phyloP scores from a whole-genome alignment of 2,329 filamentous ascomycete genomes.

The Trichoderma sp. region DNA sequence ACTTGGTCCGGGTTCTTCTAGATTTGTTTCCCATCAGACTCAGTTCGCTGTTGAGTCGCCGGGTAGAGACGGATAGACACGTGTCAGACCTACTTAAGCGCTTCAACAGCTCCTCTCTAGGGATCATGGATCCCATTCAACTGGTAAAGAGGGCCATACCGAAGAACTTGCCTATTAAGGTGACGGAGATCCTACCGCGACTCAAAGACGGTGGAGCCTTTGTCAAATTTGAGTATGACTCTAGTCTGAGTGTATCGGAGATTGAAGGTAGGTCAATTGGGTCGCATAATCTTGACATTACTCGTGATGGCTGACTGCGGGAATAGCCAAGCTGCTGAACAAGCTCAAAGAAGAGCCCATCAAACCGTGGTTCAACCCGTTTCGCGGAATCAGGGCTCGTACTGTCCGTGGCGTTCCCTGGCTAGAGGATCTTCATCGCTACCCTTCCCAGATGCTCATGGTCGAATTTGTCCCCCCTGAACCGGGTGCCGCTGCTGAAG shows the following conservation, averaged over 20 bases:
- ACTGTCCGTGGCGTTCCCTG: conserved; percentile 84
- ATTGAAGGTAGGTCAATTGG: conserved; percentile 44
- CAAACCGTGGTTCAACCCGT: conserved; percentile 88
- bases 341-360: conserved; percentile 70
- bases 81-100: conserved; percentile 53
- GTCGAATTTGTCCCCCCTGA: conserved; percentile 81
- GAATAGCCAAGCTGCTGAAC: conserved; percentile 55
- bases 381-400: conserved; percentile 68
- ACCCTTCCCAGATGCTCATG: conserved; percentile 73
- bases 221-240: conserved; percentile 72
- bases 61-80: conserved; percentile 53
- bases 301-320: conserved; percentile 15
- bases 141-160: conserved; percentile 65
- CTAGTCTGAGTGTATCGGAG: conserved; percentile 42
- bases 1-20: conserved; percentile 37
- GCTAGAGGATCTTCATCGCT: conserved; percentile 87
- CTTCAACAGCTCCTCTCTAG: conserved; percentile 54
- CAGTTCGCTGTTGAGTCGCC: conserved; percentile 46
- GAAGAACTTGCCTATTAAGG: conserved; percentile 61
- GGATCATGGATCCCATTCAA: conserved; percentile 54
- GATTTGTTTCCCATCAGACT: conserved; percentile 84
- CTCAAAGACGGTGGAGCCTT: conserved; percentile 92
- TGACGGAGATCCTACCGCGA: conserved; percentile 80
- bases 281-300: background rate
- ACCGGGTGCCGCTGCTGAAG: conserved; percentile 70